phyloP scores from a whole-genome alignment of 2,329 filamentous ascomycete species.

The Sordariomycetes sp. region DNA sequence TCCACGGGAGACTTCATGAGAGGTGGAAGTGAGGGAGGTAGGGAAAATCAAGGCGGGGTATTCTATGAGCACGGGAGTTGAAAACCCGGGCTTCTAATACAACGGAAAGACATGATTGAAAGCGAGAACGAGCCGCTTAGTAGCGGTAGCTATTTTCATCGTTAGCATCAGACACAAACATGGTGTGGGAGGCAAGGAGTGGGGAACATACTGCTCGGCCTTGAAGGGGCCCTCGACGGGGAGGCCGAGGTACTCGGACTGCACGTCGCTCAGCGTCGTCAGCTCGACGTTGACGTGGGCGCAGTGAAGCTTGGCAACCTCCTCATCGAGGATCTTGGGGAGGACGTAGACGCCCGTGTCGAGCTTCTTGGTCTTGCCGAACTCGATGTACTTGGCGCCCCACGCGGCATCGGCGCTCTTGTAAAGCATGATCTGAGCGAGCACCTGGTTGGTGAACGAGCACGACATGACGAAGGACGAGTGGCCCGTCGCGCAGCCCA shows the following conservation, averaged over 20 bases:
- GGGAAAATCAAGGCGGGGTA: slow-evolving; percentile 4
- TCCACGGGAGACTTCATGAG: no score
- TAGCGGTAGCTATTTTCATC: slow-evolving; percentile 25
- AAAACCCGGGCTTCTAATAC: slow-evolving; percentile 1
- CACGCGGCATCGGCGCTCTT: slow-evolving; percentile 83
- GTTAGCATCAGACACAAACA: background rate
- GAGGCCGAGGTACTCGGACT: slow-evolving; percentile 92
- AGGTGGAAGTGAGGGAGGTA: background rate
- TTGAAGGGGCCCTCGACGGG: slow-evolving; percentile 86
- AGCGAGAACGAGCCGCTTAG: slow-evolving; percentile 16
- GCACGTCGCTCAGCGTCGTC: slow-evolving; percentile 67
- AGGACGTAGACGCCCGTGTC: slow-evolving; percentile 88
- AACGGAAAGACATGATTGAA: background rate
- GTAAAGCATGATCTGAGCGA: slow-evolving; percentile 97
- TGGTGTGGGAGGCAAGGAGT: background rate
- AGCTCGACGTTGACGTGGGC: slow-evolving; percentile 91
- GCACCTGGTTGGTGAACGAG: slow-evolving; percentile 99
- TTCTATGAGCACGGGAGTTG: slow-evolving; percentile 8
- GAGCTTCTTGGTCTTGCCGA: slow-evolving; percentile 84
- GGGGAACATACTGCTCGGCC: slow-evolving; percentile 63
- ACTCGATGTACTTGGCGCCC: slow-evolving; percentile 90
- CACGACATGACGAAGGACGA: slow-evolving; percentile 99
- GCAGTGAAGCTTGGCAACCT: slow-evolving; percentile 90
- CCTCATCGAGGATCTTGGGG: slow-evolving; percentile 98
- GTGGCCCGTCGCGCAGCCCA: slow-evolving; percentile 97